Conservation (phyloP, 2,329 filamentous ascomycete species). For the Gliomastix tumulicola region DNA sequence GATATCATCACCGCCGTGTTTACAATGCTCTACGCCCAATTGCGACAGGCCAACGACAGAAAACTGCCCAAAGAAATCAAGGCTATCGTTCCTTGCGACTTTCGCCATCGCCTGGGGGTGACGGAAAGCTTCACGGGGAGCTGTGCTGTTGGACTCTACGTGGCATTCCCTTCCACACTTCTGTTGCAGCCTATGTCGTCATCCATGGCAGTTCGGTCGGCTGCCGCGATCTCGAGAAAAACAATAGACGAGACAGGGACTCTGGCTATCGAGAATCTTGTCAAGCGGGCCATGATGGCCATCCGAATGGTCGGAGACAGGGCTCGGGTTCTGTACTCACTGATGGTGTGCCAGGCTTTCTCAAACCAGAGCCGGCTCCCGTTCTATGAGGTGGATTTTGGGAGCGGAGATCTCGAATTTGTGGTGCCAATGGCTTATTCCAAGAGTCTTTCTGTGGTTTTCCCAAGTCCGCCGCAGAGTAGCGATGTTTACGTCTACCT, state of each 20-base stretch:
- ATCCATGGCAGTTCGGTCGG: not conserved
- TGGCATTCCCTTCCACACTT: not conserved
- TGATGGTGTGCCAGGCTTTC: slow-evolving; percentile 3
- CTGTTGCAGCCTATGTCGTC: not conserved
- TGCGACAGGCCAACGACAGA: not conserved
- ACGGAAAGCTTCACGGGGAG: slow-evolving; percentile 1
- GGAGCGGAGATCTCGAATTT: no score
- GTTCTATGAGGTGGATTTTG: no score
- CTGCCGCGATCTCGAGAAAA: not conserved
- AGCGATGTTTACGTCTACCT: no score
- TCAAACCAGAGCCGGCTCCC: slow-evolving; percentile 3
- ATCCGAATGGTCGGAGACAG: slow-evolving; percentile 1
- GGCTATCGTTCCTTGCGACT: slow-evolving; percentile 3
- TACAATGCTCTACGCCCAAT: slow-evolving; percentile 1
- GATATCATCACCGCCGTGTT: slow-evolving; percentile 1
- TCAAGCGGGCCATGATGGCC: not conserved
- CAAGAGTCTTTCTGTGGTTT: no score
- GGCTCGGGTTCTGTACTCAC: slow-evolving; percentile 1
- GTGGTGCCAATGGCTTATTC: no score
- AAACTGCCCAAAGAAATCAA: not conserved
- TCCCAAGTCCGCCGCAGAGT: no score
- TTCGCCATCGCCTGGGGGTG: slow-evolving; percentile 1
- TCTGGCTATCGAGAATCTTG: not conserved
- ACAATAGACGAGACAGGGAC: not conserved
- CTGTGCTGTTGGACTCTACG: slow-evolving; percentile 2